phyloP scores from a whole-genome alignment of 225 moss, liverwort and hornwort species.

The Bryoerythrophyllum caledonicum region DNA sequence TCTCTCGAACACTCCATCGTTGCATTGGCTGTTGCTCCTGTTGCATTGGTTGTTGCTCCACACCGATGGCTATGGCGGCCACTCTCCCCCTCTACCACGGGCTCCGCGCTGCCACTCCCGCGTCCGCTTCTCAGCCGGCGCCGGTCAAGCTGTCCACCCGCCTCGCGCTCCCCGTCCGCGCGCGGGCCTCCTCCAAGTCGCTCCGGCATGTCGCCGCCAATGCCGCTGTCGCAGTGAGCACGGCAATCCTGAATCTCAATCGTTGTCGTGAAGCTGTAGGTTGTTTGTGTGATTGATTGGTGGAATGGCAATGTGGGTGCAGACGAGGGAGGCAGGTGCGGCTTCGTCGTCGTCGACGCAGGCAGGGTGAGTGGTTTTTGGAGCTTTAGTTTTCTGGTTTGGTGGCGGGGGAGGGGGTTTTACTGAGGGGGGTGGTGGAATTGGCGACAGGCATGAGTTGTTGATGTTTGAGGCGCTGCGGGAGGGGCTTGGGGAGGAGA shows the following conservation, averaged over 20 bases:
- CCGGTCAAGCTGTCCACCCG: not conserved
- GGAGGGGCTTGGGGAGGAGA: constrained; percentile 94
- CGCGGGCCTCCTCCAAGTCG: constrained; percentile 11
- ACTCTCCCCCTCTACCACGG: constrained; percentile 20
- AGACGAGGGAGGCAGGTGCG: constrained; percentile 42
- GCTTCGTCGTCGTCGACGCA: constrained; percentile 27
- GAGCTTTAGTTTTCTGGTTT: not conserved
- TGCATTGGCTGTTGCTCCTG: too few relatives aligned
- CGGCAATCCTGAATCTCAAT: not conserved
- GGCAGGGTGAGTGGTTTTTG: constrained; percentile 43
- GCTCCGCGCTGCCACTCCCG: not conserved
- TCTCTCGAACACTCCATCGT: too few relatives aligned
- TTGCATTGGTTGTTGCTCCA: not conserved
- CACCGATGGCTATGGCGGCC: constrained; percentile 42
- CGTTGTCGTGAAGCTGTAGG: not conserved
- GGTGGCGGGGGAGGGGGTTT: not conserved
- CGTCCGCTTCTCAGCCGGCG: not conserved
- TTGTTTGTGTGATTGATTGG: not conserved
- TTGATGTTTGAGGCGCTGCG: constrained; percentile 92
- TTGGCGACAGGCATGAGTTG: constrained; percentile 67
- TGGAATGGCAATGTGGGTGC: constrained; percentile 26
- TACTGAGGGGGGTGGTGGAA: not conserved
- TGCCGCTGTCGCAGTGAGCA: constrained; percentile 37
- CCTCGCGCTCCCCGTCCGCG: not conserved
- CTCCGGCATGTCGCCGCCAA: constrained; percentile 32